Base-by-base conservation (phyloP, 257 asterid species). In the Plantago ovata region DNA sequence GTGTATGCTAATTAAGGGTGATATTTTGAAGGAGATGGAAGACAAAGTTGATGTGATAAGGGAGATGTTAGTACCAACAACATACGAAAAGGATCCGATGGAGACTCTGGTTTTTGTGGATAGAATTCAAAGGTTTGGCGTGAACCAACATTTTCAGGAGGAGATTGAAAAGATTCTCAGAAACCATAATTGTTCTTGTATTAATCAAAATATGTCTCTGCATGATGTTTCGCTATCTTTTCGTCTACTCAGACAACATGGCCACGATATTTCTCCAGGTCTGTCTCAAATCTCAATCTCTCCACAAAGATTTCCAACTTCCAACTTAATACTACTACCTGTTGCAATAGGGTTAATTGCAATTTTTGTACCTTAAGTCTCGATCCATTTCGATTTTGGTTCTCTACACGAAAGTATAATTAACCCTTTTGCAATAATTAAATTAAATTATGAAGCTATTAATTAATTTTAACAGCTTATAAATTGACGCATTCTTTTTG, bases 191-290 rank as follows among this genome's bases (percentile, higher is more conserved):
- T 2, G 5, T 5, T 24, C 2, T 5, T 2, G 5, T 24, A 5
- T 2, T 2, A 24, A 24, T 24, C 32, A 24, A 2, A 24, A 2
- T 24, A 24, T 24, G 2, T 24, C 58, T 9, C 75, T 66, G 18
- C 45, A 36, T 24, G 44, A 61, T 14, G 66, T 65, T 69, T 81
- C 80, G 4, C 81, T 81, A 16, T 69, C 48, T 67, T 81, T 81
- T 52, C 59, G 80, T 22, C 76, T 77, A 4, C 24, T 72, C 56
- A 61, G 87, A 69, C 84, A 77, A 72, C 58, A 72, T 19, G 84
- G 84, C 18, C 46, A 69, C 43, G 14, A 36, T 11, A 70, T 77
- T 3, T 53, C 68, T 10, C 38, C 82, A 69, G 81, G 80, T 75
- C 38, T 11, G 22, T 46, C 55, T 39, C 9, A 32, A 23, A 40